Evolutionary conservation across 2,329 filamentous ascomycete genomes (phyloP).

Genomic region (Aspergillus felis): DNA sequence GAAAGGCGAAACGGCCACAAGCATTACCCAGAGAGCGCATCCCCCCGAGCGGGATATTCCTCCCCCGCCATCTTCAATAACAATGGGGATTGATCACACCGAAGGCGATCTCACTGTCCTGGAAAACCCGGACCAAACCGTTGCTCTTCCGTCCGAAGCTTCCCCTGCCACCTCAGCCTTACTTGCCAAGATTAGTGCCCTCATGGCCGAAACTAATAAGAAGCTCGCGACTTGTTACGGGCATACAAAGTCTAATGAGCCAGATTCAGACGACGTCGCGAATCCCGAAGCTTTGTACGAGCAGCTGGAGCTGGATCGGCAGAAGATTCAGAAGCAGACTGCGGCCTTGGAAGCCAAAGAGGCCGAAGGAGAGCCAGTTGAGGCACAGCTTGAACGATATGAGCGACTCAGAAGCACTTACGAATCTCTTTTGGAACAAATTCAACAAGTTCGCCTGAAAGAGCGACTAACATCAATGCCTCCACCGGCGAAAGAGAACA

Average conservation of each 20-base stretch:
- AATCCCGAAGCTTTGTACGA: constrained; percentile 41
- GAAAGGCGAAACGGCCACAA: constrained; percentile 77
- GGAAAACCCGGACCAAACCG: constrained; percentile 27
- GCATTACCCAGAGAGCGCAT: constrained; percentile 73
- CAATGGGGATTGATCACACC: constrained; percentile 37
- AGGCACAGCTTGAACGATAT: constrained; percentile 39
- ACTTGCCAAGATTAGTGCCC: constrained; percentile 63
- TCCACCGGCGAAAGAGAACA: constrained; percentile 10
- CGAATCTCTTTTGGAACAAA: constrained; percentile 43
- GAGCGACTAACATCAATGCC: constrained; percentile 24
- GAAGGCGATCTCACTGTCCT: constrained; percentile 24
- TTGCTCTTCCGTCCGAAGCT: constrained; percentile 33
- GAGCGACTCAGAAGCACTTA: constrained; percentile 33
- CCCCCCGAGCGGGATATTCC: constrained; percentile 60
- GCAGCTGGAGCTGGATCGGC: constrained; percentile 42
- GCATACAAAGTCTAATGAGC: constrained; percentile 63
- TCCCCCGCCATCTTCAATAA: constrained; percentile 67
- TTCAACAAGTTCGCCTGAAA: constrained; percentile 36
- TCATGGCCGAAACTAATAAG: constrained; percentile 69
- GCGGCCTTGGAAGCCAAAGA: constrained; percentile 35
- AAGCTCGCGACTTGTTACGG: constrained; percentile 57
- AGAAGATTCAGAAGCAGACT: constrained; percentile 40
- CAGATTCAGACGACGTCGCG: constrained; percentile 39
- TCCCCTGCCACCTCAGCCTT: constrained; percentile 67
- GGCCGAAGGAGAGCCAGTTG: constrained; percentile 31